Percentiles rank a stretch among this genome's conserved stretches.
phyloP scores from a whole-genome alignment of 768 basidiomycete species.

The Pisolithus albus region DNA sequence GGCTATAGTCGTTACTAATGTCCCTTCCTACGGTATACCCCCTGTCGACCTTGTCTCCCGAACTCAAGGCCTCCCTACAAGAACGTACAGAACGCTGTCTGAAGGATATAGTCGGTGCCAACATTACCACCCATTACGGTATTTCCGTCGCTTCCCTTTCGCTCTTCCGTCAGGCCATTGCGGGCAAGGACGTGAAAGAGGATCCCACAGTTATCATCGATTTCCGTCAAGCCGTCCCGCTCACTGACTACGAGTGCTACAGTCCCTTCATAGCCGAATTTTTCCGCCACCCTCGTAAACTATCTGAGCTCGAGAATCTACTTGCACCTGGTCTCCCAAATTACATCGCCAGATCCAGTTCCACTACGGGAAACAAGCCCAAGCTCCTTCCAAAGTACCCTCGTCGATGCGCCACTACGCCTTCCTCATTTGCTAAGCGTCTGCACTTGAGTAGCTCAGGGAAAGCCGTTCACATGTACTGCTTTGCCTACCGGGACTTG shows the following conservation, averaged over 20 bases:
- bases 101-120: neutral
- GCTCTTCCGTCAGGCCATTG: no score
- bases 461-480: neutral
- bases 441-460: no score
- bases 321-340: conserved; percentile 2
- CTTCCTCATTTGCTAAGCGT: no score
- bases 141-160: neutral
- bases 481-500: neutral
- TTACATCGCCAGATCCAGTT: neutral
- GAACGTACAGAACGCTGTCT: neutral
- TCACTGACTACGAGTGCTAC: conserved; percentile 2
- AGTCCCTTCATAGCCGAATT: conserved; percentile 1
- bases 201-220: no score
- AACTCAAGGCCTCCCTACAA: neutral
- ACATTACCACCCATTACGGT: neutral
- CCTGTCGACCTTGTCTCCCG: neutral
- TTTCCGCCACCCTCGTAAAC: neutral
- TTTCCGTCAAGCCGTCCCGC: conserved; percentile 1
- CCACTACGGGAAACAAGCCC: conserved; percentile 2
- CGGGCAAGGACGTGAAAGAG: no score
- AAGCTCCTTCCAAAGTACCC: conserved; percentile 9
- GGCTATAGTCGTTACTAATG: neutral
- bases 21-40: neutral
- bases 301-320: conserved; percentile 1
- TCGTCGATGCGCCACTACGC: neutral